Conservation (phyloP, 2,329 filamentous ascomycete species). For the Hymenoscyphus scutula region DNA sequence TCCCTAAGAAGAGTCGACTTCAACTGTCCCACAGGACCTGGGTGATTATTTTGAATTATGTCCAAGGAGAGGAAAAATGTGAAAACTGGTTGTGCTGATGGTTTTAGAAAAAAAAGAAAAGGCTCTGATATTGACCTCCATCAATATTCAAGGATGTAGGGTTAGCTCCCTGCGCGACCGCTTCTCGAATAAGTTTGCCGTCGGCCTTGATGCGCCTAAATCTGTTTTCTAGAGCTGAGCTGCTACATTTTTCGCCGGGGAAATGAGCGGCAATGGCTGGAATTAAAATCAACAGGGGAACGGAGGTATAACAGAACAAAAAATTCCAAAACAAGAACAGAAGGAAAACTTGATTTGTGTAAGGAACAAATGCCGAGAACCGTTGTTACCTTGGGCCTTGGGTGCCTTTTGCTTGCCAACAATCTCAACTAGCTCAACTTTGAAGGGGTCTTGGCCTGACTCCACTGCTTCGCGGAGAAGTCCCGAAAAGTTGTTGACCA, state of each 20-base stretch:
- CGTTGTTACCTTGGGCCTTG: constrained; percentile 23
- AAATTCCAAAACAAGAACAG: not conserved
- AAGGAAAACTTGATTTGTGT: constrained; percentile 10
- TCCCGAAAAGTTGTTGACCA: constrained; percentile 18
- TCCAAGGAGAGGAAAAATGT: not conserved
- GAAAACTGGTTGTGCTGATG: not conserved
- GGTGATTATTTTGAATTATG: not conserved
- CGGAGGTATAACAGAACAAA: constrained; percentile 3
- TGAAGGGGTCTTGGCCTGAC: constrained; percentile 24
- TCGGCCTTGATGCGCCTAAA: constrained; percentile 42
- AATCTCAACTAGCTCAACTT: constrained; percentile 19
- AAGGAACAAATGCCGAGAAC: not conserved
- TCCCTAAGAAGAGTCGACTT: too few relatives aligned
- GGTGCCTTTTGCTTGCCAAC: constrained; percentile 6
- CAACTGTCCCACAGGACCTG: too few relatives aligned
- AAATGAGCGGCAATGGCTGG: constrained; percentile 24
- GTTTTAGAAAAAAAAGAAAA: not conserved
- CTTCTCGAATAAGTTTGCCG: constrained; percentile 38
- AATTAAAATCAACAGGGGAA: constrained; percentile 22
- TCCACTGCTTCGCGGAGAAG: constrained; percentile 25
- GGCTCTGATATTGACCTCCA: constrained; percentile 1
- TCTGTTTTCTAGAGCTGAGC: constrained; percentile 40
- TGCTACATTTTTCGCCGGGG: constrained; percentile 38
- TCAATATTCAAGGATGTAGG: constrained; percentile 36
- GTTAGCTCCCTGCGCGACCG: constrained; percentile 34